Evolutionary conservation across 345 rosid species (phyloP), one percentile per base, ranked within the genome.

Genomic region (Ailanthus altissimus): DNA sequence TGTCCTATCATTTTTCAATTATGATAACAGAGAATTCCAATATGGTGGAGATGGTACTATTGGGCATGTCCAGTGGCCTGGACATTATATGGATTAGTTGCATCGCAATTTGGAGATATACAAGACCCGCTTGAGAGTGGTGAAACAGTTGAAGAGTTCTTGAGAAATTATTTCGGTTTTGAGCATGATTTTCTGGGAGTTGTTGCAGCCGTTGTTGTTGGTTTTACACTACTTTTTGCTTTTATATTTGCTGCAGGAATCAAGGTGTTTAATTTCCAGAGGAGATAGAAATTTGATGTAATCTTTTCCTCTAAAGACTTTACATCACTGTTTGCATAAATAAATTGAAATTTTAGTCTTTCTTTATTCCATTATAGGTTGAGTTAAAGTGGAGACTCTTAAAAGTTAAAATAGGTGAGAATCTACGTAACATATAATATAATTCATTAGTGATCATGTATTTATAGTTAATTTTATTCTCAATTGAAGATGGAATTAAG

Each of bases 1-100:
- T 13, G n/a, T 54, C 57, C 6, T 8, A 25, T 66, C 18, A 36
- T 21, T n/a, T 0, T 10, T 16, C 53, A n/a, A 12, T 0, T 25
- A 2, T 25, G 8, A 32, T 54, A n/a, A 21, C 88, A 87, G 87
- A 82, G 84, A 49, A 87, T 85, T 0, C 90, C 90, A 0, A 72
- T 81, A 23, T 87, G 90, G 90, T 87, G 86, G 87, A 83, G 83
- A 73, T 87, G 90, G 90, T 87, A 82, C 84, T 85, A 70, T 42
- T 83, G 87, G 88, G 82, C 54, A 67, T 76, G 80, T 72, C 88
- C 88, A 0, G 57, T 85, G 20, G 32, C 85, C 13, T 85, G 90
- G 90, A 85, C 84, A 0, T 26, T 87, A 23, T 83, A 87, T 36
- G 90, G 88, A 26, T 38, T 87, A 62, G 72, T 82, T 21, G 78